Evolutionary conservation across 768 basidiomycete species (phyloP), one percentile per base, ranked within the genome.

Genomic region (Leucocoprinus sp.): DNA sequence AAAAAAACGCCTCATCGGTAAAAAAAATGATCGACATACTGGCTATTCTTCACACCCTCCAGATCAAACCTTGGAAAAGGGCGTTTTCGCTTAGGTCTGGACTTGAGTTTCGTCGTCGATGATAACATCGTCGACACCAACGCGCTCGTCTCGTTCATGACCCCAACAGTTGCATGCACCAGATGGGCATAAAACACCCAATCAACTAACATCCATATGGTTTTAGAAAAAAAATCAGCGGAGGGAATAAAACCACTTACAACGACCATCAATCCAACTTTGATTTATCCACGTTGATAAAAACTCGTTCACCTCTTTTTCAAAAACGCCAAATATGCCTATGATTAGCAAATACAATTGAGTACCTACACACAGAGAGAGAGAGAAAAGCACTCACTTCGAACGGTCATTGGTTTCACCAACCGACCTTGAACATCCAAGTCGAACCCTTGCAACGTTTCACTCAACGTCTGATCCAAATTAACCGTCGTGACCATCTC

Each of bases 401-500:
- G 65, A 42, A 76, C 60, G 12, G 66, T 68, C 22, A 73, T 48
- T 4, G 59, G 56, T 48, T 69, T 67, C 18, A 80, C 76, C 1
- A 80, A 67, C 43, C 66, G 73, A 24, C 84, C 84, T 26, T 73
- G 67, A 1, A 72, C 55, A 55, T 88, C 84, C 24, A 86, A 56
- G 1, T 65, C 51, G 44, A 80, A 50, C 1, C 51, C 52, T 1
- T 58, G 55, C 27, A 86, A 48, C 5, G 67, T 53, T 9, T 65
- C 60, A 17, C 59, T 57, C 35, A 88, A 68, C 56, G 76, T 79
- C 44, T 52, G 59, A 58, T 88, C 84, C 31, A 80, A 56, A 49
- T 84, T 79, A 45, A 69, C 71, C 2, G 71, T 72, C 1, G 63
- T 56, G 3, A 75, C 69, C 2, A 85, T 66, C 8, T 66, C 51